Evolutionary conservation across 208 protist genomes (phyloP), one percentile per base, ranked within the genome.

Genomic region (Acanthamoeba comandoni): DNA sequence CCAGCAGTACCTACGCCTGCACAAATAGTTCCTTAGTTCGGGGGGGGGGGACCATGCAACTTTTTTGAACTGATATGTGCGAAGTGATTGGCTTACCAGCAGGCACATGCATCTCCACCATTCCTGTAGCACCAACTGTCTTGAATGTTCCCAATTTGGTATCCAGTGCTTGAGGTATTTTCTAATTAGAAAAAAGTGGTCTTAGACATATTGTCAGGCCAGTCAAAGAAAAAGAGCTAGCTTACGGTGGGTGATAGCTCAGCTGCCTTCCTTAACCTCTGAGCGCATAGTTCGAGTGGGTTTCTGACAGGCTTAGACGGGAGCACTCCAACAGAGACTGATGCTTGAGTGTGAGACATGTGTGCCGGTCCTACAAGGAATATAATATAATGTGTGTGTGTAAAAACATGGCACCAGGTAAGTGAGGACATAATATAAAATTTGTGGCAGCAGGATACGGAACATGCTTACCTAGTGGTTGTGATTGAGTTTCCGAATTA

Each of bases 251-350:
- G 12, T 19, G 31, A 13, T 22, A 48, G 71, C n/a, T n/a, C n/a
- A 80, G 43, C 12, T 9, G 43, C 19, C 11, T 9, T 80, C 15
- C 19, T 24, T 17, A 24, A 22, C 22, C 43, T 12, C 9, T 31
- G 71, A 12, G 43, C 43, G 43, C 48, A 9, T 31, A 80, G 15
- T 57, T 80, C 19, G 13, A 24, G 19, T 15, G 71, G 71, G 12
- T 29, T 80, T 29, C 71, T 29, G 17, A 48, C 17, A 11, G 71
- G 71, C 22, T 80, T 80, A 12, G 71, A 80, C 15, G 71, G 71
- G 39, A 80, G 43, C 15, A 22, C 24, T 9, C 71, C 71, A 60
- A 55, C 71, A 15, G 71, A 29, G 31, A 55, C 9, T 29, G 15
- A 12, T 12, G 71, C 71, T 55, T 80, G 71, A 60, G 26, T 13